Percentiles rank a stretch among this genome's conserved stretches.
Evolutionary conservation across 257 asterid species (phyloP).

Genomic region (Solanum bulbocastanum): DNA sequence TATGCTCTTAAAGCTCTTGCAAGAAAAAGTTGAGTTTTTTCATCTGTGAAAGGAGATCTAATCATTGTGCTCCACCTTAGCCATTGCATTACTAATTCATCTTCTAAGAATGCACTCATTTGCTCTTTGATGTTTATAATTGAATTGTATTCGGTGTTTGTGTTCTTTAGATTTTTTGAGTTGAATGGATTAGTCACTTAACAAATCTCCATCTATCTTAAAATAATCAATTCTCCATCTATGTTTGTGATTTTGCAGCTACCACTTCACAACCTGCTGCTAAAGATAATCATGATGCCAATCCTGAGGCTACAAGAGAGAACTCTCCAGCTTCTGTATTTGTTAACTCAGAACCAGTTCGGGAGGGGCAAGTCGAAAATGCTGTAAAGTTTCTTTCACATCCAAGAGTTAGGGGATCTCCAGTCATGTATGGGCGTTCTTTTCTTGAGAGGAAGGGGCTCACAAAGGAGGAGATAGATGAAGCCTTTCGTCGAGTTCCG

Average conservation of each 20-base stretch:
- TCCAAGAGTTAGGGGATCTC: slow-evolving; percentile 91
- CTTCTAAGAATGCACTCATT: neutral
- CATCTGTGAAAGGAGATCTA: neutral
- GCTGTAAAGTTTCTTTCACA: slow-evolving; percentile 97
- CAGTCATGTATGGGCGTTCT: slow-evolving; percentile 81
- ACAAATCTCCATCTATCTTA: neutral
- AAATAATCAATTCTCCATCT: neutral
- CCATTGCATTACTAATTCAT: neutral
- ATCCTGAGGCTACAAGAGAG: slow-evolving; percentile 42
- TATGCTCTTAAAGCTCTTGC: neutral
- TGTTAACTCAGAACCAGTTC: slow-evolving; percentile 83
- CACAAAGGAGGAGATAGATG: slow-evolving; percentile 97
- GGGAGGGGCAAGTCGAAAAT: slow-evolving; percentile 92
- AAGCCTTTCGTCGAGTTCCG: slow-evolving; percentile 90
- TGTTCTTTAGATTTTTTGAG: neutral
- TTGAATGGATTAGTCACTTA: neutral
- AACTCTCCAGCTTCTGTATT: slow-evolving; percentile 76
- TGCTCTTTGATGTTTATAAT: neutral
- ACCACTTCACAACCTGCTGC: slow-evolving; percentile 19
- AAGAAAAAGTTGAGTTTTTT: neutral
- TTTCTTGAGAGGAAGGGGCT: slow-evolving; percentile 99
- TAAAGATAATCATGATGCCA: slow-evolving; percentile 24
- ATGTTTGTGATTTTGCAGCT: slow-evolving; percentile 7
- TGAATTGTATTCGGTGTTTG: neutral
- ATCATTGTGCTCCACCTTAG: neutral